Conservation (phyloP, 2,329 filamentous ascomycete genomes). For the Leptographium wingfieldii region DNA sequence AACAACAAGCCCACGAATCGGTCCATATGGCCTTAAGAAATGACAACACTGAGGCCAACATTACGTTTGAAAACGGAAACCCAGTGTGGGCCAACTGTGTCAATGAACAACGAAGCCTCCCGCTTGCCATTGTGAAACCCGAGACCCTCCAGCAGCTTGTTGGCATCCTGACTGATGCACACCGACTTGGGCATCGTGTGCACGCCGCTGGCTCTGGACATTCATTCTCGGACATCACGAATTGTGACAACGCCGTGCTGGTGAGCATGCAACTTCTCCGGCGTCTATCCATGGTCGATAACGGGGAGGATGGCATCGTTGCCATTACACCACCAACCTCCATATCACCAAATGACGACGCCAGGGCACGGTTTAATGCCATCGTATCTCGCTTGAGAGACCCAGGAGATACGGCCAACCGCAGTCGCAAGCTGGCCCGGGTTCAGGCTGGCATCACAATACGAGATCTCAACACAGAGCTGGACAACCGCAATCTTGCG, state of each 20-base stretch:
- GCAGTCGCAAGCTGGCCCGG: slow-evolving; percentile 10
- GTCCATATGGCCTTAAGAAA: slow-evolving; percentile 6
- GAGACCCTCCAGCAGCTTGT: slow-evolving; percentile 14
- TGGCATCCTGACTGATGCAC: slow-evolving; percentile 12
- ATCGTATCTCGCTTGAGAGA: neutral
- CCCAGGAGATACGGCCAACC: slow-evolving; percentile 1
- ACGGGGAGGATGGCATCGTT: slow-evolving; percentile 10
- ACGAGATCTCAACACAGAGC: slow-evolving; percentile 14
- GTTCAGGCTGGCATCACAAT: slow-evolving; percentile 15
- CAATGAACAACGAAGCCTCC: slow-evolving; percentile 12
- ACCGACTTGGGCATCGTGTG: slow-evolving; percentile 10
- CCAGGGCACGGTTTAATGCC: neutral
- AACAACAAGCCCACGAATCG: slow-evolving; percentile 6
- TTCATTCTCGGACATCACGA: slow-evolving; percentile 16
- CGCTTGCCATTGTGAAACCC: slow-evolving; percentile 11
- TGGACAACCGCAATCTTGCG: slow-evolving; percentile 14
- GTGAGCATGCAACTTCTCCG: slow-evolving; percentile 11
- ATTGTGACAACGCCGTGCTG: slow-evolving; percentile 12
- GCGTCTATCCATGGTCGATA: slow-evolving; percentile 12
- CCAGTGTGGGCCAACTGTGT: slow-evolving; percentile 14
- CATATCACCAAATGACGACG: neutral
- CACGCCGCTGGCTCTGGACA: slow-evolving; percentile 17
- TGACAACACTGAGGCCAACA: neutral
- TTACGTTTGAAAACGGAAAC: neutral
- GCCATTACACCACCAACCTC: neutral